Base-by-base conservation (phyloP, 768 basidiomycete genomes). In the Cystofilobasidium macerans region DNA sequence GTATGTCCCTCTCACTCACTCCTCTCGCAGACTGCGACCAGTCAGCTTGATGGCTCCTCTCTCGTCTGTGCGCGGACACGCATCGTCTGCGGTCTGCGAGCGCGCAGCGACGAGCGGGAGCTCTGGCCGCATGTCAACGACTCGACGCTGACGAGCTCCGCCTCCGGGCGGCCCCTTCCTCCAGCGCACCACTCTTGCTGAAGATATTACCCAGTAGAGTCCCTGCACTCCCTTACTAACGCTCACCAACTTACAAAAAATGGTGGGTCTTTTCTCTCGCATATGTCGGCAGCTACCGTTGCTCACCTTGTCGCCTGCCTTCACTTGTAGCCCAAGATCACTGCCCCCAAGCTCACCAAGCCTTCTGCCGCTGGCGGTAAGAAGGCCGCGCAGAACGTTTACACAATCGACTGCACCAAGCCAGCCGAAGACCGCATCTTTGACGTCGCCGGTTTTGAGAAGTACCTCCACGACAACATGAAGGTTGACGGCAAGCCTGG, bases 401-500 rank as follows among this genome's bases (percentile, higher is more conserved):
- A 58, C 67, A 68, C 67, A 20, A 68, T 68, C 30, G 67, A 68
- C 57, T 68, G 61, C 67, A 62, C 67, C 20, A 68, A 68, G 67
- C 67, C 67, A 14, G 66, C 66, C 32, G 66, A 68, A 54, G 66
- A 68, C 59, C 61, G 61, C 38, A 68, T 68, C 66, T 68, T 68
- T 36, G 66, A 68, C 48, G 66, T 62, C 32, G 66, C 61, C 42
- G 66, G 51, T 18, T 68, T 68, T 56, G 66, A 68, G 61, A 68
- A 68, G 66, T 68, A 68, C 66, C 61, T 68, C n/a, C 66, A 68
- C 60, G 66, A 68, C 61, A 43, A 56, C 54, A 62, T 68, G 60
- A 68, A 68, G 66, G 57, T 62, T 20, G 66, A 62, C 56, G 76
- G 76, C 47, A 77, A 77, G 73, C 69, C 74, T 48, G 76, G 76